phyloP scores from a whole-genome alignment of 129 eudicot species.

The Helianthus tuberosus region DNA sequence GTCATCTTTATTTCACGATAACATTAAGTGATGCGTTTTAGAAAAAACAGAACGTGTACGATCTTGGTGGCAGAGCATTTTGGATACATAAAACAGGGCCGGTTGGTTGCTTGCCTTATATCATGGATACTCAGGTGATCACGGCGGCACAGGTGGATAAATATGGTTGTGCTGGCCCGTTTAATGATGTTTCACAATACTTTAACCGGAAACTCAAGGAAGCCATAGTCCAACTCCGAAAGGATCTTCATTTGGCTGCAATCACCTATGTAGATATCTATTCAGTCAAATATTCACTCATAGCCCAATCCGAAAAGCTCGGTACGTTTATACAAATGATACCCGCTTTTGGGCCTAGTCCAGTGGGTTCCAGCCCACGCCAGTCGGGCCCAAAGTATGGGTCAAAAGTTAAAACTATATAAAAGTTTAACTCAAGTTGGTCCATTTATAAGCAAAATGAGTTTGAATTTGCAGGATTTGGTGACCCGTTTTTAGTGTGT shows the following conservation, averaged over 20 bases:
- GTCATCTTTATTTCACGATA: background rate
- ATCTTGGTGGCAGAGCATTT: constrained; percentile 66
- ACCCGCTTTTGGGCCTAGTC: too few species aligned
- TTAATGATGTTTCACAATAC: constrained; percentile 54
- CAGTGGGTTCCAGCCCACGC: too few species aligned
- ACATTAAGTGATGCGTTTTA: background rate
- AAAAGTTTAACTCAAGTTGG: too few species aligned
- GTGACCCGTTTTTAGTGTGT: too few species aligned
- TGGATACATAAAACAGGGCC: constrained; percentile 91
- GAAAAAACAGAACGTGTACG: constrained; percentile 47
- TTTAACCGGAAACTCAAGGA: constrained; percentile 56
- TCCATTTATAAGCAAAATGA: too few species aligned
- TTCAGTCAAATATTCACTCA: constrained; percentile 61
- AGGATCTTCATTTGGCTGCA: constrained; percentile 60
- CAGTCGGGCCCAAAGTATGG: too few species aligned
- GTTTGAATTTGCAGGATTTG: too few species aligned
- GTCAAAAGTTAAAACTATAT: too few species aligned
- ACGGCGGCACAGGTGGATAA: constrained; percentile 57
- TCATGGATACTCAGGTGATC: constrained; percentile 49
- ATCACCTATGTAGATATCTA: too few species aligned
- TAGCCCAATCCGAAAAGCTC: constrained; percentile 55
- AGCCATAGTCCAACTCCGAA: constrained; percentile 46
- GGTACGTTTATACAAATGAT: constrained; percentile 48
- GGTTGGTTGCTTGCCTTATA: constrained; percentile 70
- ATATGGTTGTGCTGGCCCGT: constrained; percentile 61